phyloP scores from a whole-genome alignment of 2,329 filamentous ascomycete species.

The Pleurostoma richardsiae region DNA sequence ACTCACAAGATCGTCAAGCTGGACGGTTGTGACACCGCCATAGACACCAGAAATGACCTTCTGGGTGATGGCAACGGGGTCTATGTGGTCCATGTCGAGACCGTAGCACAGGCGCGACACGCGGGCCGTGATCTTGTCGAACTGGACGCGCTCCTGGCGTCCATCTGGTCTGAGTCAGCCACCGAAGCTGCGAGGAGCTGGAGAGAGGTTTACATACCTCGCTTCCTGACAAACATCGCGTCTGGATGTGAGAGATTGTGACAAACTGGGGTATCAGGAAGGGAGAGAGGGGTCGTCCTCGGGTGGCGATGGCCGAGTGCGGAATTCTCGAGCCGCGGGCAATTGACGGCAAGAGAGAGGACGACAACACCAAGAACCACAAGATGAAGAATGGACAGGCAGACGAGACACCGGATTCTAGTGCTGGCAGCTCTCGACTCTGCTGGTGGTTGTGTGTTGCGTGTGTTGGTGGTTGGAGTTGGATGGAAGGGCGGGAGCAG shows the following conservation, averaged over 20 bases:
- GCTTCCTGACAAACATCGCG: conserved; percentile 60
- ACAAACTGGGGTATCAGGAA: conserved; percentile 3
- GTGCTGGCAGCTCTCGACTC: too few relatives aligned
- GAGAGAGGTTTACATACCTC: conserved; percentile 40
- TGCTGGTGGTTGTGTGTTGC: neutral
- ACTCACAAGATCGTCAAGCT: conserved; percentile 93
- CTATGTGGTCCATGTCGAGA: conserved; percentile 89
- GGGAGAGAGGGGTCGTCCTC: conserved; percentile 1
- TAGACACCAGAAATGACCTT: conserved; percentile 99
- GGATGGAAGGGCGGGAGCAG: neutral
- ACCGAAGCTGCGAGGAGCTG: neutral
- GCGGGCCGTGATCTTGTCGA: conserved; percentile 99
- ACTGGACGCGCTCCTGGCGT: conserved; percentile 99
- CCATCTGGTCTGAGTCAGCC: conserved; percentile 62
- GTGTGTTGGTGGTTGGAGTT: neutral
- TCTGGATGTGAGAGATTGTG: conserved; percentile 12
- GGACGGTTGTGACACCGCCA: conserved; percentile 92
- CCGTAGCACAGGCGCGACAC: conserved; percentile 97
- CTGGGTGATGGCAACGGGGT: conserved; percentile 96
- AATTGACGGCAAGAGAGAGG: conserved; percentile 9
- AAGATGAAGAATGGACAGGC: neutral
- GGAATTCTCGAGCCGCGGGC: neutral
- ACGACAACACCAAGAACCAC: conserved; percentile 2
- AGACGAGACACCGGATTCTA: neutral
- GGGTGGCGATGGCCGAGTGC: neutral